Conservation (phyloP, 108 stramenopile species). For the Cyclotella baltica region DNA sequence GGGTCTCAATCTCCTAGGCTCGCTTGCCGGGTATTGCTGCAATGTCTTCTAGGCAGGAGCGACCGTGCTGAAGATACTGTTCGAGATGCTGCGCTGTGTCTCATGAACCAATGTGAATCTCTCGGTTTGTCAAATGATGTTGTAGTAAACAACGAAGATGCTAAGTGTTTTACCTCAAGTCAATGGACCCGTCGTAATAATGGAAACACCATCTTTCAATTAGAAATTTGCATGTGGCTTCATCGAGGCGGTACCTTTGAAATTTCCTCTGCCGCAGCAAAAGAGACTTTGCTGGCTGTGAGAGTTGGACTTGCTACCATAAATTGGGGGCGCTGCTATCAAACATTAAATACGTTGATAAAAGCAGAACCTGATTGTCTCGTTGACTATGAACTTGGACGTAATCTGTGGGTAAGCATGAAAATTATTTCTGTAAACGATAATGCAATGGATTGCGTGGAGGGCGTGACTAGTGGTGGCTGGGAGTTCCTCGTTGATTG, state of each 20-base stretch:
- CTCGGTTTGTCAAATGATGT: constrained; percentile 68
- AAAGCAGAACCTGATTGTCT: constrained; percentile 81
- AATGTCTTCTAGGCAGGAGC: constrained; percentile 55
- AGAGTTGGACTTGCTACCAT: constrained; percentile 70
- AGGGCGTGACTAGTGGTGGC: constrained; percentile 75
- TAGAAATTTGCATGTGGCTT: constrained; percentile 89
- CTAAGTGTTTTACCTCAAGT: constrained; percentile 53
- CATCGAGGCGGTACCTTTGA: constrained; percentile 79
- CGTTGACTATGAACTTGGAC: constrained; percentile 70
- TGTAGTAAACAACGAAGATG: constrained; percentile 37
- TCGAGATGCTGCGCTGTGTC: constrained; percentile 59
- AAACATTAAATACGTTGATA: constrained; percentile 70
- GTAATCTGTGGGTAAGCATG: constrained; percentile 82
- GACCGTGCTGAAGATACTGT: constrained; percentile 78
- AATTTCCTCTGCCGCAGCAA: constrained; percentile 65
- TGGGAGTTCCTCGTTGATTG: constrained; percentile 94
- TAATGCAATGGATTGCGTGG: constrained; percentile 39
- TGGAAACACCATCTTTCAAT: constrained; percentile 70
- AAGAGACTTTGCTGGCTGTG: constrained; percentile 76
- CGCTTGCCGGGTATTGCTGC: constrained; percentile 66
- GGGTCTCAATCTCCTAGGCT: constrained; percentile 45
- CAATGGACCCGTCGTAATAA: constrained; percentile 56
- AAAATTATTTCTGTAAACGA: constrained; percentile 64
- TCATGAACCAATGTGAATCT: constrained; percentile 56
- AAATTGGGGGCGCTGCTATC: constrained; percentile 77